These are phyloP conservation scores for Sphaceloma murrayae DNA, from an alignment of 2,329 filamentous ascomycete genomes.

Conservation along the genomic window DNA sequence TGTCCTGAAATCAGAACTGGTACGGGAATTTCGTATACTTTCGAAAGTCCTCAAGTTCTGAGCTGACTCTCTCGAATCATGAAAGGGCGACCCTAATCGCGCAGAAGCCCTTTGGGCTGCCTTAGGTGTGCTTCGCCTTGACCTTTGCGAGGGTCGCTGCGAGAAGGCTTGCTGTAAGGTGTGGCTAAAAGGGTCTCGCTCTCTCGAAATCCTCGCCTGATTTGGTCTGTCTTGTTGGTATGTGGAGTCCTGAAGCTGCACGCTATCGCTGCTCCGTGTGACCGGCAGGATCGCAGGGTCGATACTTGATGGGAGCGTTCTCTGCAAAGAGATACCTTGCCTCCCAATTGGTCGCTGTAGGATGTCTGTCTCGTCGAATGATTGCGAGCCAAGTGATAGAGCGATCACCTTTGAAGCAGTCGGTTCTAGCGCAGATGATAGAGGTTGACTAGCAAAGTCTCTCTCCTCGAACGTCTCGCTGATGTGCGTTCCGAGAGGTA, in stretches of 20 bases:
- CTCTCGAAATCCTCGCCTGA: too few relatives aligned
- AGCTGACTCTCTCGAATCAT: slow-evolving; percentile 1
- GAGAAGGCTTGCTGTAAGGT: background rate
- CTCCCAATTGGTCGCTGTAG: background rate
- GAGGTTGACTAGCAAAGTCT: background rate
- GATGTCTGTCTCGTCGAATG: background rate
- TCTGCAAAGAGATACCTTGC: background rate
- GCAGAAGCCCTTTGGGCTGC: background rate
- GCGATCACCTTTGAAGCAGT: too few relatives aligned
- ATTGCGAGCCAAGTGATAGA: too few relatives aligned
- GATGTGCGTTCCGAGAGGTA: background rate
- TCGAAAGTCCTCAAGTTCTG: slow-evolving; percentile 4
- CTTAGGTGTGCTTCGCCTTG: background rate
- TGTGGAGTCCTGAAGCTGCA: background rate
- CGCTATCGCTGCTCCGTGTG: background rate
- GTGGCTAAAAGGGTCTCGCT: too few relatives aligned
- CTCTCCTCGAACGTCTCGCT: slow-evolving; percentile 10
- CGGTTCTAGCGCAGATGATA: background rate
- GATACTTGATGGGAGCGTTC: background rate
- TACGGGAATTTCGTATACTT: background rate
- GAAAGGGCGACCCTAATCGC: slow-evolving; percentile 11
- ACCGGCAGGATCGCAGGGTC: background rate
- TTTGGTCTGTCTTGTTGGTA: too few relatives aligned
- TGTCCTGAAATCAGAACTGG: slow-evolving; percentile 14
- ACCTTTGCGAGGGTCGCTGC: background rate